phyloP scores from a whole-genome alignment of 352 stramenopile species.

The Phytopythium litorale region DNA sequence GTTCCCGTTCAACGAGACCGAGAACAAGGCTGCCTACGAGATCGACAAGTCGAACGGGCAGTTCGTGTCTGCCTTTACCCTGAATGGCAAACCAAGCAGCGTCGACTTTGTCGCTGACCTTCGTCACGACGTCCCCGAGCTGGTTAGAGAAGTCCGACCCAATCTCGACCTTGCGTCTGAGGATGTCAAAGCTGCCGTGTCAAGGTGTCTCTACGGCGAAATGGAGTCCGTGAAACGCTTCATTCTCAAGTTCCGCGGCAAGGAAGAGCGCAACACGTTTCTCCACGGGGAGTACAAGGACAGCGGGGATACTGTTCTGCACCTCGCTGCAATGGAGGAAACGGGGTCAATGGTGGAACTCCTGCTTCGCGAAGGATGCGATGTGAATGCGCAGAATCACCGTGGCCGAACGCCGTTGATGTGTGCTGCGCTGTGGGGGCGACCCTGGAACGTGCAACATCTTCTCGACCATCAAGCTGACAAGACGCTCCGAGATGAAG shows the following conservation, averaged over 20 bases:
- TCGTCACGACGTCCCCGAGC: neutral
- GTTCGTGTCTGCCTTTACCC: neutral
- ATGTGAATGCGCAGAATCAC: neutral
- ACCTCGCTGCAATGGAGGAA: neutral
- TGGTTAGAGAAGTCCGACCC: neutral
- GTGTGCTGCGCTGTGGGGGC: neutral
- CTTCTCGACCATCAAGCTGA: neutral
- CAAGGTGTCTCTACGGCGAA: neutral
- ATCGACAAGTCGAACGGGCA: neutral
- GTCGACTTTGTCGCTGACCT: neutral
- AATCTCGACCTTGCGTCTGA: neutral
- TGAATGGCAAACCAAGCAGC: neutral
- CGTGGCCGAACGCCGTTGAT: neutral
- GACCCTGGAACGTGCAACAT: neutral
- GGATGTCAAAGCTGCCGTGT: neutral
- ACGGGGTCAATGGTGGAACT: neutral
- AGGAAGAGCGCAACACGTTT: neutral
- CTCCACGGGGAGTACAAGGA: neutral
- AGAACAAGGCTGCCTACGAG: neutral
- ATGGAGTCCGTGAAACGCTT: neutral
- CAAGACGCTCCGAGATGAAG: neutral
- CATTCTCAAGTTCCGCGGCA: neutral
- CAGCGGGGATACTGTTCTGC: neutral
- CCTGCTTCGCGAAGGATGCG: neutral
- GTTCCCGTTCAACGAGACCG: neutral